Percentiles rank a stretch among this genome's conserved stretches.
phyloP scores from a whole-genome alignment of 805 yeast genomes.

The Ogataea degrootiae region DNA sequence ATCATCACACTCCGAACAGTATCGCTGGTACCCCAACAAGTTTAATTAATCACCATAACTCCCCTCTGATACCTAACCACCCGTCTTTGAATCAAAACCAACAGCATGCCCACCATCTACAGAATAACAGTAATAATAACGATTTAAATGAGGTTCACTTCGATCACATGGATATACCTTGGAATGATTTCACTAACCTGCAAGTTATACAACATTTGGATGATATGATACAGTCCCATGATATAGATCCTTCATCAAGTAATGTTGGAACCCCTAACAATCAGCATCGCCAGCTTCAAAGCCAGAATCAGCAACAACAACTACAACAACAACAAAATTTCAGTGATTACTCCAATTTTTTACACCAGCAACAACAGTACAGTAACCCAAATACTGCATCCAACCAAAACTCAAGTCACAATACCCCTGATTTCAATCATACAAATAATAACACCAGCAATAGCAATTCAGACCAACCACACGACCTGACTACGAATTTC shows the following conservation, averaged over 20 bases:
- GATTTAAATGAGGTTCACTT: constrained; percentile 10
- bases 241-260: not conserved
- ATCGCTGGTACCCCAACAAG: no score
- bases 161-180: constrained; percentile 20
- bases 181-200: constrained; percentile 21
- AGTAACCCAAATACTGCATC: not conserved
- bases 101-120: not conserved
- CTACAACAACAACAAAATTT: not conserved
- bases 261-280: not conserved
- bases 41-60: no score
- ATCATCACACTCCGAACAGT: not conserved
- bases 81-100: no score
- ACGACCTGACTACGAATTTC: not conserved
- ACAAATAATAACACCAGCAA: not conserved
- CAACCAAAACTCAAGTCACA: not conserved
- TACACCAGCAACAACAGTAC: not conserved
- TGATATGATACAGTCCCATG: constrained; percentile 12
- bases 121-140: not conserved
- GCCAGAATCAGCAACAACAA: constrained; percentile 5
- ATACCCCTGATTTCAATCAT: not conserved
- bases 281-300: not conserved
- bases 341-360: not conserved
- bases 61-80: no score
- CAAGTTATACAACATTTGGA: constrained; percentile 20
- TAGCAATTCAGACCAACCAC: not conserved